Base-by-base conservation (phyloP, 2,329 filamentous ascomycete species). In the Gremmenia infestans region DNA sequence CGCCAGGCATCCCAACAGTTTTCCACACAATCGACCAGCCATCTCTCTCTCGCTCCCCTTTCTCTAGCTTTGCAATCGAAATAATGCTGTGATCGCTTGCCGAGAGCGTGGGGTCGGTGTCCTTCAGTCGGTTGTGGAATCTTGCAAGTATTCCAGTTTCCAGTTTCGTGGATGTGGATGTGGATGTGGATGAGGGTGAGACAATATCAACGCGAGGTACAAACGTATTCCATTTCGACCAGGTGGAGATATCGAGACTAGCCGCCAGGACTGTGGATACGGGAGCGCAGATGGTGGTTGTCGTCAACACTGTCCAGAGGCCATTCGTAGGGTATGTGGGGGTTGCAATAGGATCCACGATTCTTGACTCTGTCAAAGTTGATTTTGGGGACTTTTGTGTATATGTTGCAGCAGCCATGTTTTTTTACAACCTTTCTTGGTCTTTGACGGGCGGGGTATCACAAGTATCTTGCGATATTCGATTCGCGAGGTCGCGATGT, bases 191-290 rank as follows among this genome's bases (percentile, higher is more conserved):
- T n/a, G 17, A 17, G 12, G 14, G 5, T n/a, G 84, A 83, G 1
- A 77, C 74, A 36, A 85, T 76, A 15, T 74, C 72, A 22, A 81
- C 81, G 73, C 84, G 81, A 48, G 81, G 82, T 66, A 84, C 83
- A 65, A 85, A 85, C 6, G 80, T 82, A 32, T 77, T 74, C 58
- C 58, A 60, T 48, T 51, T n/a, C 14, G 50, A 35, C 53, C 56
- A 56, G 25, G 53, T 56, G 14, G 50, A 48, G 25, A 50, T 53
- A 19, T 59, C 53, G 22, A 59, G 48, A 45, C 42, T 53, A 17
- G 51, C 40, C 2, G 52, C 47, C 3, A 60, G 19, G 6, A 59
- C 56, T 5, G n/a, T 28, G 5, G 47, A 37, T 2, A 50, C 19
- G 4, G 53, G 53, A 15, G 53, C 56, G 17, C 39, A 35, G 25